Conservation (phyloP, 2,329 filamentous ascomycete species). For the Claviceps arundinis region DNA sequence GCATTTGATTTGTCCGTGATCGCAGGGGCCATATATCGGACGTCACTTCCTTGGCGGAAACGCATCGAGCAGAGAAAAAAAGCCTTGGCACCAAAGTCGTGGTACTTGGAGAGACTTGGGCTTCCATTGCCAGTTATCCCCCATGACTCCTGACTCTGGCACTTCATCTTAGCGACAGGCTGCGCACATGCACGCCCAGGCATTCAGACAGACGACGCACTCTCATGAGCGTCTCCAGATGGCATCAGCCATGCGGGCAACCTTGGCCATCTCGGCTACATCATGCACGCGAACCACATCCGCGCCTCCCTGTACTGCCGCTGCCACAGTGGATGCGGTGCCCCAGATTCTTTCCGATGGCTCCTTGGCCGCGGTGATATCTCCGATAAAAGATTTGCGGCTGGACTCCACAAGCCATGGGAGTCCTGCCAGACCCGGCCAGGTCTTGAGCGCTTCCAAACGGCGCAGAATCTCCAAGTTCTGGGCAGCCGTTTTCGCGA, state of each 20-base stretch:
- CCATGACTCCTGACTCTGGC: too few species aligned
- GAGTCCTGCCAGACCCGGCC: conserved; percentile 51
- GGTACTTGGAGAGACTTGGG: conserved; percentile 5
- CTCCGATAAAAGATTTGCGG: conserved; percentile 79
- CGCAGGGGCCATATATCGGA: neutral
- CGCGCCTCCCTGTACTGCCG: conserved; percentile 73
- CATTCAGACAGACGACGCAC: neutral
- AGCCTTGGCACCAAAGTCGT: conserved; percentile 1
- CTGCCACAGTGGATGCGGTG: conserved; percentile 77
- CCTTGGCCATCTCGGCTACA: conserved; percentile 71
- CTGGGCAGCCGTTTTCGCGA: conserved; percentile 71
- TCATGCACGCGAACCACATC: conserved; percentile 92
- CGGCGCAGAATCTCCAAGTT: conserved; percentile 68
- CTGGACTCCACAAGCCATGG: conserved; percentile 87
- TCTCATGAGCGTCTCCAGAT: conserved; percentile 48
- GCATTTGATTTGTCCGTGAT: neutral
- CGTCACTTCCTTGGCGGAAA: conserved; percentile 5
- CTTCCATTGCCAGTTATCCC: neutral
- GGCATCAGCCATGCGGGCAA: conserved; percentile 82
- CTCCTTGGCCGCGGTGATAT: conserved; percentile 60
- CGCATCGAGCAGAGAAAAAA: neutral
- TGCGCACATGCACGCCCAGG: too few species aligned
- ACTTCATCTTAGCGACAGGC: neutral
- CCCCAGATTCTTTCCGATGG: conserved; percentile 65
- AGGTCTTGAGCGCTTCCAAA: conserved; percentile 49